Evolutionary conservation across 2,329 filamentous ascomycete genomes (phyloP), one percentile per base, ranked within the genome.

Genomic region (Fusarium agapanthi): DNA sequence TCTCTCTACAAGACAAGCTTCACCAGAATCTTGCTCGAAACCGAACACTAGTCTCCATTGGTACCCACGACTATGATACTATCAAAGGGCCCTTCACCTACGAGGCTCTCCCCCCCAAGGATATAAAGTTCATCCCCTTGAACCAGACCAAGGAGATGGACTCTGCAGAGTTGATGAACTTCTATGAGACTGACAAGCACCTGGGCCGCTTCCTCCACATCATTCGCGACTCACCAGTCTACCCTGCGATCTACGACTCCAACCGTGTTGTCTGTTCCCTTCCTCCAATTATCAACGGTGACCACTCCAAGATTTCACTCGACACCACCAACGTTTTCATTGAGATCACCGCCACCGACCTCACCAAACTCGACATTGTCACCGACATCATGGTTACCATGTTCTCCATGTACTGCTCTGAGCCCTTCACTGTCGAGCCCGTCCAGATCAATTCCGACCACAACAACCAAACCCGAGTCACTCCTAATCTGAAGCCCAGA

Each of bases 1-100:
- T 99, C 81, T 90, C 92, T 63, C 88, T 99, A 53, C 96, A 99
- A 85, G 97, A 99, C 85, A 99, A 99, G 86, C 89, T 99, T 53
- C 96, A 99, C 85, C 93, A 95, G 81, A 99, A 99, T 80, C 86
- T 99, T 74, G 97, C 96, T 54, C 91, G 96, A 70, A 93, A 98
- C 83, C 88, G 96, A 78, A 98, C 95, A 2, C 85, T 99, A 51
- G 95, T 98, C n/a, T 93, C 95, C 28, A 98, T 99, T 80, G 96
- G 96, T 76, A 99, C 96, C 7, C 96, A 99, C 83, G 95, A 99
- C 81, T 87, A 98, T 72, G 95, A 98, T 80, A 98, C 94, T 24
- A 87, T 99, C 77, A 87, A 97, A 83, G 96, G 95, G 0, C 96
- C 96, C 51, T 99, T 99, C 88, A 95, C 94, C 64, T 99, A 99